Conservation (phyloP, 331 rosid species). For the Erythrophleum ivorense region DNA sequence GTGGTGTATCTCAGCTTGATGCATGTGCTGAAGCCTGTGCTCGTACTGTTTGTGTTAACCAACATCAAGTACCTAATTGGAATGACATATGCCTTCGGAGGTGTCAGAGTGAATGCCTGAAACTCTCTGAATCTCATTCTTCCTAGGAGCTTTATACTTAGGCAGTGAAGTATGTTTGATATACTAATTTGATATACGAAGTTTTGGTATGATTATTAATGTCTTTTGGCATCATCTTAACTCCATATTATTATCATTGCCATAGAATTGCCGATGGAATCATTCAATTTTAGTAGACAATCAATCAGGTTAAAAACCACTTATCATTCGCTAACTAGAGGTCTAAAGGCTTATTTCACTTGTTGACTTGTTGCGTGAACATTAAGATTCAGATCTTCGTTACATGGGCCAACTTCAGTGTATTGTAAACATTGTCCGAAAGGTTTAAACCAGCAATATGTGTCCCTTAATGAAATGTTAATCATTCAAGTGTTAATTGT, state of each 20-base stretch:
- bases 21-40: conserved; percentile 95
- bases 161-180: neutral
- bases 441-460: too few species aligned
- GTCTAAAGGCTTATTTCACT: neutral
- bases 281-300: neutral
- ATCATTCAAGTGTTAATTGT: too few species aligned
- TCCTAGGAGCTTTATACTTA: conserved; percentile 36
- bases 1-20: conserved; percentile 91
- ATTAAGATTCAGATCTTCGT: neutral
- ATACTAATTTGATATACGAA: too few species aligned
- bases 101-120: conserved; percentile 95
- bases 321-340: neutral
- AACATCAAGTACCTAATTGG: conserved; percentile 95
- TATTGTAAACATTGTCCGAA: too few species aligned
- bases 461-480: too few species aligned
- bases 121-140: conserved; percentile 66
- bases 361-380: neutral
- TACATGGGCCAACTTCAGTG: neutral
- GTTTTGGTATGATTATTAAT: neutral
- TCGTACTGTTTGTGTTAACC: conserved; percentile 95
- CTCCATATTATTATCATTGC: neutral
- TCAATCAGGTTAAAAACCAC: neutral
- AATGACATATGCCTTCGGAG: conserved; percentile 85
- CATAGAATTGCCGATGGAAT: neutral
- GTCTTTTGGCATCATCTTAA: neutral